These are phyloP conservation scores for Maudiozyma bulderi DNA, from an alignment of 805 yeast species.

Conservation along the genomic window DNA sequence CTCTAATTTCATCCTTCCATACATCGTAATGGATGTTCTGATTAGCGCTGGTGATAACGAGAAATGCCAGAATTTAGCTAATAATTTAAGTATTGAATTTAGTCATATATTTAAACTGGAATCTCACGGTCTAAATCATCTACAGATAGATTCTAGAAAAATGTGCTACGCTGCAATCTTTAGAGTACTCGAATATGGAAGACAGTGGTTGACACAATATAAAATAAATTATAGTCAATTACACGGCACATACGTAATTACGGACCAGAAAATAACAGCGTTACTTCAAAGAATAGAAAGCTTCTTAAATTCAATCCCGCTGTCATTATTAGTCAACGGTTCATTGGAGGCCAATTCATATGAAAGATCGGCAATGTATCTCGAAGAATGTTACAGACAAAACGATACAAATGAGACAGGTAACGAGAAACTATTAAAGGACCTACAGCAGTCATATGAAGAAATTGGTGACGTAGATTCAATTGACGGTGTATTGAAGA, in stretches of 20 bases:
- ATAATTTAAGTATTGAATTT: conserved; percentile 50
- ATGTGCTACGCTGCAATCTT: conserved; percentile 67
- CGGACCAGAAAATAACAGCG: conserved; percentile 14
- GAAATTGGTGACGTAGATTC: conserved; percentile 85
- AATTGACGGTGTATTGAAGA: conserved; percentile 72
- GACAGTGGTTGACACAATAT: conserved; percentile 55
- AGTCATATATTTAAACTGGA: conserved; percentile 44
- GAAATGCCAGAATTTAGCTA: conserved; percentile 30
- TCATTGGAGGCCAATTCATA: conserved; percentile 77
- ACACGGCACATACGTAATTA: conserved; percentile 21
- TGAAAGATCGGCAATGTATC: conserved; percentile 77
- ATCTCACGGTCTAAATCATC: conserved; percentile 37
- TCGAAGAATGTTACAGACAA: conserved; percentile 63
- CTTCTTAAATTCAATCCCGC: conserved; percentile 51
- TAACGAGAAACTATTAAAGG: conserved; percentile 28
- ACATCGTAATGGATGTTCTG: conserved; percentile 56
- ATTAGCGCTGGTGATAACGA: conserved; percentile 39
- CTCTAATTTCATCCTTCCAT: conserved; percentile 67
- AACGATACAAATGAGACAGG: conserved; percentile 9
- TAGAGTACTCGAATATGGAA: conserved; percentile 70
- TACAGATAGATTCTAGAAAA: conserved; percentile 49
- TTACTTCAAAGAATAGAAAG: conserved; percentile 32
- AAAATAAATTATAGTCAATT: conserved; percentile 27
- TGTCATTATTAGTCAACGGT: conserved; percentile 60
- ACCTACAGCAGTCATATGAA: conserved; percentile 71